Base-by-base conservation (phyloP, 1,139 yeast genomes). In the Geotrichum australiense region DNA sequence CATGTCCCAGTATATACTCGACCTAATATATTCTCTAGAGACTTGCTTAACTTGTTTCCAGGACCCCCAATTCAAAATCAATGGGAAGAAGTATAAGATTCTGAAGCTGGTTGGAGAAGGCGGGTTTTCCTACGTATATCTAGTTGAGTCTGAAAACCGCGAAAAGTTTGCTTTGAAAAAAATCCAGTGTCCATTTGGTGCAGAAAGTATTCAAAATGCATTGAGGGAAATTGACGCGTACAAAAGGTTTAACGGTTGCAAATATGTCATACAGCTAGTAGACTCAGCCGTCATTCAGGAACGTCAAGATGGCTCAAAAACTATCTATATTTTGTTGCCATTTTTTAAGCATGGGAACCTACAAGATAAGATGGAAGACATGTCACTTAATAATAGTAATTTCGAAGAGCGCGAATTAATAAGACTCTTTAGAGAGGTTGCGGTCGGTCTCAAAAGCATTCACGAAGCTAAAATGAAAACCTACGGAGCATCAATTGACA, bases 61-160 rank as follows among this genome's bases (percentile, higher is more conserved):
- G 40, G 50, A 59, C 11, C 70, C 70, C 4, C 50, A 56, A 16
- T 53, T 66, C 15, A 48, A 51, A 24, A 55, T 67, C 33, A 63
- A 64, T 49, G 50, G 62, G 26, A 59, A 61, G 28, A 53, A 55
- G 41, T 62, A 63, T 50, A 52, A 54, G 36, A 80, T 89, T n/a
- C 64, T 77, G 39, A 73, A 76, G 48, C 69, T 89, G 18, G 64
- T 89, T 5, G 95, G 95, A 7, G 96, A 87, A 41, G 94, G 95
- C 1, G 94, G 94, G 5, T 83, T 83, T 56, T 80, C 94, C 1
- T 86, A 82, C 54, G 94, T 86, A n/a, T 89, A 89, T 56, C 66
- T 86, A 27, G 95, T 86, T 6, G 70, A 72, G 51, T 60, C 65
- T 45, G 55, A 54, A 18, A 66, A 67, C 37, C 71, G 72, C 40